Evolutionary conservation across 169 alveolate species (phyloP).

Genomic region (Babesia bovis): DNA sequence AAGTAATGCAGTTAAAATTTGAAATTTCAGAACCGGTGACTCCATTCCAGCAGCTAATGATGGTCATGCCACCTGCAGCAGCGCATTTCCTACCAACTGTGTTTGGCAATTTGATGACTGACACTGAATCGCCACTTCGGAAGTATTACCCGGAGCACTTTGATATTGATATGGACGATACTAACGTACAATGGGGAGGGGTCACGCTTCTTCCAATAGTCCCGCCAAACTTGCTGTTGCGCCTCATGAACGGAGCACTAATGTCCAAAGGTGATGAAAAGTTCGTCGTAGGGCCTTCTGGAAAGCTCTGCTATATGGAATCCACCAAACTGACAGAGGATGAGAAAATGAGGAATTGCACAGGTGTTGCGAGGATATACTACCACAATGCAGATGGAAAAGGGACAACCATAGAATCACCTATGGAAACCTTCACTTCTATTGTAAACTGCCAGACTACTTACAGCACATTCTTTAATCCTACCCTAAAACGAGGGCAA

Average conservation of each 20-base stretch:
- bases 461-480: constrained; percentile 60
- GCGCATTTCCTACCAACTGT: constrained; percentile 68
- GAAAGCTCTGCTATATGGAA: constrained; percentile 31
- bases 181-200: constrained; percentile 78
- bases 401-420: constrained; percentile 32
- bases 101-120: constrained; percentile 58
- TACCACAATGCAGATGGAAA: constrained; percentile 15
- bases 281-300: neutral
- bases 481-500: constrained; percentile 43
- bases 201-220: constrained; percentile 71
- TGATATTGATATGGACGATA: constrained; percentile 78
- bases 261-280: neutral
- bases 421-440: constrained; percentile 16
- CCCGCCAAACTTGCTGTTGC: constrained; percentile 15
- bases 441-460: constrained; percentile 26
- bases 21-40: constrained; percentile 60
- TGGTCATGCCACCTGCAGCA: constrained; percentile 72
- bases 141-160: constrained; percentile 66
- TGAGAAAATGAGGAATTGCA: constrained; percentile 46
- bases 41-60: constrained; percentile 75
- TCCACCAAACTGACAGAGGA: constrained; percentile 52
- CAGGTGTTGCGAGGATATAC: constrained; percentile 60
- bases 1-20: constrained; percentile 27
- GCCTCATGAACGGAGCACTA: constrained; percentile 41
- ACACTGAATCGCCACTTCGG: constrained; percentile 64